Percentiles rank a stretch among this genome's conserved stretches.
These are phyloP conservation scores for Rhynchospora breviuscula DNA, from an alignment of 176 grass and related monocot species.

Conservation along the genomic window DNA sequence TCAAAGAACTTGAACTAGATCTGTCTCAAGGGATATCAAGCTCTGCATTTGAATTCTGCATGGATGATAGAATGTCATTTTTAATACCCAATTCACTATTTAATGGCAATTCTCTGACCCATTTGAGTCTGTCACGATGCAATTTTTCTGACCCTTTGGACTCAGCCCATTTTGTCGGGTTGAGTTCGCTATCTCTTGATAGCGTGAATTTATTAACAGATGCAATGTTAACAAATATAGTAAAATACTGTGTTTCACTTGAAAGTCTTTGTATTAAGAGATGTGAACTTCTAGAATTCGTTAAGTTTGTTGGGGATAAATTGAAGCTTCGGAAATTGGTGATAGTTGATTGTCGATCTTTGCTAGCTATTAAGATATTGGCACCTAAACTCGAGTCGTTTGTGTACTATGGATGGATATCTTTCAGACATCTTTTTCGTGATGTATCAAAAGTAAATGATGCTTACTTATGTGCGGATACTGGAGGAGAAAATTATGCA, in stretches of 20 bases:
- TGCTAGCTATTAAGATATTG: constrained; percentile 5
- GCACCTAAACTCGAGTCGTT: constrained; percentile 47
- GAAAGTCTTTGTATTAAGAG: constrained; percentile 35
- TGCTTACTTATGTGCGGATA: constrained; percentile 24
- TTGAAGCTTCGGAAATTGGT: constrained; percentile 31
- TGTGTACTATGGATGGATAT: constrained; percentile 16
- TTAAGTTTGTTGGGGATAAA: constrained; percentile 22
- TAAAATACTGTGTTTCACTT: constrained; percentile 22
- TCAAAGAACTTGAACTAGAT: constrained; percentile 34
- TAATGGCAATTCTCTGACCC: constrained; percentile 19
- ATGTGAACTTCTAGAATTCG: constrained; percentile 9
- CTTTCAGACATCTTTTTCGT: neutral
- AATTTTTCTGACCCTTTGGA: constrained; percentile 12
- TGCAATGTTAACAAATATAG: constrained; percentile 3
- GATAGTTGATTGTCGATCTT: constrained; percentile 17
- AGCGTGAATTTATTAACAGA: constrained; percentile 23
- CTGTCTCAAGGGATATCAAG: neutral
- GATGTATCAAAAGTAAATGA: constrained; percentile 27
- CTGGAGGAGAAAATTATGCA: neutral
- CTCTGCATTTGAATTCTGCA: neutral
- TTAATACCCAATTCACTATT: constrained; percentile 26
- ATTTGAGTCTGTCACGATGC: constrained; percentile 31
- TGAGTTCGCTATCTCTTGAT: constrained; percentile 33
- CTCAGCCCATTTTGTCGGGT: constrained; percentile 7
- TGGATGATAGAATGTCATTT: neutral